Evolutionary conservation across 106 monocot genomes (phyloP).

Genomic region (Apostasia shenzhenica): DNA sequence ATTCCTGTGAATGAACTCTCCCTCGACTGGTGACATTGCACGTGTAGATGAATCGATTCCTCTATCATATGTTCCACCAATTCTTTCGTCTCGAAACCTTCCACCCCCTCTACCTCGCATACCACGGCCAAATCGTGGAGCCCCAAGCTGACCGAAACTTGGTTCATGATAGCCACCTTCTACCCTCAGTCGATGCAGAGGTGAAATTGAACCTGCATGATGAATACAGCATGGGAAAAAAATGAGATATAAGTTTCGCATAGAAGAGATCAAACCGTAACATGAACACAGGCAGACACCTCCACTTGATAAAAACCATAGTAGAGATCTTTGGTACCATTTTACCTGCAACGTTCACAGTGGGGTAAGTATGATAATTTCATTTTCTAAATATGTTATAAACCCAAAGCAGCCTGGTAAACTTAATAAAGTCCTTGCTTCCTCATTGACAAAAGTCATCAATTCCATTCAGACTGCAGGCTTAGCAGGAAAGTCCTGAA

Average conservation of each 20-base stretch:
- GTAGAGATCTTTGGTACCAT: background rate
- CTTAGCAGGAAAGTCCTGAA: background rate
- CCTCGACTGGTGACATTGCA: slow-evolving; percentile 14
- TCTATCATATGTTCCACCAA: slow-evolving; percentile 25
- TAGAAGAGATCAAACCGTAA: background rate
- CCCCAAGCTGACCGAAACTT: slow-evolving; percentile 20
- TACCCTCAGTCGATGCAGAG: slow-evolving; percentile 19
- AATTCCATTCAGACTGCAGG: background rate
- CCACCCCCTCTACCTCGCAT: slow-evolving; percentile 38
- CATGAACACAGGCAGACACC: background rate
- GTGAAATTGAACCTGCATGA: slow-evolving; percentile 37
- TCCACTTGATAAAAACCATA: background rate
- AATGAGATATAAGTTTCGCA: background rate
- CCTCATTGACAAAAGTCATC: background rate
- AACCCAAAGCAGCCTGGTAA: background rate
- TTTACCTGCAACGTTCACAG: background rate
- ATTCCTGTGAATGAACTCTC: slow-evolving; percentile 54
- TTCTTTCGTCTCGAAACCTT: slow-evolving; percentile 48
- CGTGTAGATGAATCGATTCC: slow-evolving; percentile 22
- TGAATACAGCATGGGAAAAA: slow-evolving; percentile 20
- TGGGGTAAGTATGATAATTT: background rate
- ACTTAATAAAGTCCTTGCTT: background rate
- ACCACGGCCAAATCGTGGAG: slow-evolving; percentile 28
- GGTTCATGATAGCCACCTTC: slow-evolving; percentile 24
- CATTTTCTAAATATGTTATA: background rate